Conservation (phyloP, 2,329 filamentous ascomycete genomes). For the Pleomassaria siparia region DNA sequence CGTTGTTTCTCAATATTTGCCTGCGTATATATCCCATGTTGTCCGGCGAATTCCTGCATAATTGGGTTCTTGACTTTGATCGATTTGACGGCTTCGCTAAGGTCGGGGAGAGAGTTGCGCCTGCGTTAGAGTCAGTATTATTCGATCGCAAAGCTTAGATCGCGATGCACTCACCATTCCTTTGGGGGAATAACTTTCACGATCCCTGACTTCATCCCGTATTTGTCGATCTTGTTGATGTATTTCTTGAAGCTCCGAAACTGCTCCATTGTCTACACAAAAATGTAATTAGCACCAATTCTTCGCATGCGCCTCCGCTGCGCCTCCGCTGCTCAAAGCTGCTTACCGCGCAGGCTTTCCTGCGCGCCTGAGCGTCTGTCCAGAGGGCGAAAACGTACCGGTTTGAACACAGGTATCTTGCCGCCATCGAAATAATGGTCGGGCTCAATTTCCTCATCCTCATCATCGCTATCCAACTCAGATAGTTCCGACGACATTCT, state of each 20-base stretch:
- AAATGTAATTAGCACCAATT: conserved; percentile 18
- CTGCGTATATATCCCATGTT: conserved; percentile 92
- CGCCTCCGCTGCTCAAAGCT: conserved; percentile 2
- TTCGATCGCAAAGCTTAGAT: conserved; percentile 2
- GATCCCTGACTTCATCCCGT: conserved; percentile 97
- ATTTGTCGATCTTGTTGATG: conserved; percentile 85
- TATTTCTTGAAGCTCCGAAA: conserved; percentile 93
- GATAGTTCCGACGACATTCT: conserved; percentile 51
- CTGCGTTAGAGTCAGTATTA: conserved; percentile 42
- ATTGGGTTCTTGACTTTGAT: conserved; percentile 96
- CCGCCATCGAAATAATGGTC: conserved; percentile 84
- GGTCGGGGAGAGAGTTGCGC: conserved; percentile 69
- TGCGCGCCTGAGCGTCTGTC: not conserved
- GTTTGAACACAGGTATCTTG: conserved; percentile 89
- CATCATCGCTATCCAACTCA: conserved; percentile 49
- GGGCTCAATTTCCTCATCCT: conserved; percentile 71
- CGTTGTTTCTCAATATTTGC: conserved; percentile 95
- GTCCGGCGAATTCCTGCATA: conserved; percentile 96
- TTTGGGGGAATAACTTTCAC: conserved; percentile 91
- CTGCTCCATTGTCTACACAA: conserved; percentile 75
- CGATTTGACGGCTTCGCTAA: conserved; percentile 85
- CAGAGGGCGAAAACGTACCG: conserved; percentile 54
- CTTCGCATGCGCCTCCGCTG: not conserved
- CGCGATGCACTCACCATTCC: conserved; percentile 72
- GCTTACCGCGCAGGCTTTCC: conserved; percentile 9